Evolutionary conservation across 2,329 filamentous ascomycete genomes (phyloP).

Genomic region (Cercospora nicotianae): DNA sequence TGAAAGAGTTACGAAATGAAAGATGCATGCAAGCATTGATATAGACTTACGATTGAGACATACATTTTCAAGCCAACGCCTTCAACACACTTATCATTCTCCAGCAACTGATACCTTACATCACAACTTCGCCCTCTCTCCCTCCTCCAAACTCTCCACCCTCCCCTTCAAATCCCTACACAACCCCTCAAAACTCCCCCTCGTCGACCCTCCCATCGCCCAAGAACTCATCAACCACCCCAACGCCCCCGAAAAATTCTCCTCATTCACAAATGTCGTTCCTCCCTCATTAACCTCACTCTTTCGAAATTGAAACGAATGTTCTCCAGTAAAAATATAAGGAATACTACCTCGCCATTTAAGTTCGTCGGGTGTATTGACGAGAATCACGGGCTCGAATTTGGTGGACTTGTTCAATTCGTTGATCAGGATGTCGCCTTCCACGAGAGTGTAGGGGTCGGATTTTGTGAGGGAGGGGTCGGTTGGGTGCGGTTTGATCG

Average conservation of each 20-base stretch:
- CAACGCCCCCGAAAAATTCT: slow-evolving; percentile 22
- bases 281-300: slow-evolving; percentile 18
- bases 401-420: not conserved
- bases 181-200: slow-evolving; percentile 22
- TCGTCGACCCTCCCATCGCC: slow-evolving; percentile 5
- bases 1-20: slow-evolving; percentile 8
- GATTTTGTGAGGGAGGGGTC: not conserved
- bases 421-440: not conserved
- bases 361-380: slow-evolving; percentile 3
- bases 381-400: not conserved
- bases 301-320: slow-evolving; percentile 22
- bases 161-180: slow-evolving; percentile 26
- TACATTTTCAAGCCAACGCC: not conserved
- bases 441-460: not conserved
- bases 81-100: not conserved
- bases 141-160: slow-evolving; percentile 16
- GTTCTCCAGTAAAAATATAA: slow-evolving; percentile 22
- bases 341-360: slow-evolving; percentile 22
- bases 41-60: not conserved
- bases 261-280: slow-evolving; percentile 25
- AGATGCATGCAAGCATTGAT: not conserved
- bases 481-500: not conserved
- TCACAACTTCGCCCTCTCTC: not conserved
- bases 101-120: not conserved
- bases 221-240: slow-evolving; percentile 15